A percentile compares a stretch with the other conserved stretches of the same genome.
These are phyloP conservation scores for Candida broadrunensis DNA, from an alignment of 805 yeast genomes.

Conservation along the genomic window DNA sequence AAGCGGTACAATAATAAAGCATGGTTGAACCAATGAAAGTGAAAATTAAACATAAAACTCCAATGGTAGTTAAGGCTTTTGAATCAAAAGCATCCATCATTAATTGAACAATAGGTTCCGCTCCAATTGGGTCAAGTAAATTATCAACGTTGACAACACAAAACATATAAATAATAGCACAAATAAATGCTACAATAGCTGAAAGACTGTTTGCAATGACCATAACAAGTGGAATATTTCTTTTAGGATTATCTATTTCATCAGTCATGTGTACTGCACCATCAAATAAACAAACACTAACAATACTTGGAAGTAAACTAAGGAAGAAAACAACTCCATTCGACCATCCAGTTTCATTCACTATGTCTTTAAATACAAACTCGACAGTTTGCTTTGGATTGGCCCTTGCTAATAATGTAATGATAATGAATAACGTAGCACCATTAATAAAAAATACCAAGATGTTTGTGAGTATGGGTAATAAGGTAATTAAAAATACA, in stretches of 20 bases:
- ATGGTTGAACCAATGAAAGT: constrained; percentile 15
- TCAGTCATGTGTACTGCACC: constrained; percentile 33
- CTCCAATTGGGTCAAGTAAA: constrained; percentile 17
- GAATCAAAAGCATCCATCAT: constrained; percentile 21
- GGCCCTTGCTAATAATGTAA: constrained; percentile 16
- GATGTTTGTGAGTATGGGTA: constrained; percentile 13
- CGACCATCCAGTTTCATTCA: constrained; percentile 27
- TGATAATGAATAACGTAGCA: constrained; percentile 19
- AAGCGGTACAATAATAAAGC: constrained; percentile 23
- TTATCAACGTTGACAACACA: constrained; percentile 14
- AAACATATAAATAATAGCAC: constrained; percentile 27
- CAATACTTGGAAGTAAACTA: constrained; percentile 23
- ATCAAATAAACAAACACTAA: constrained; percentile 29
- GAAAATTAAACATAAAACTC: constrained; percentile 12
- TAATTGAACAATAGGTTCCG: constrained; percentile 20
- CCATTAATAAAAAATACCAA: constrained; percentile 17
- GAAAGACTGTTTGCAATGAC: constrained; percentile 22
- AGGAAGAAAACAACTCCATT: constrained; percentile 22
- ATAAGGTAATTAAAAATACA: constrained; percentile 10
- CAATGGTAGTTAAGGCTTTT: constrained; percentile 23
- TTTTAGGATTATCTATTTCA: constrained; percentile 26
- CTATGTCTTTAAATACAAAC: constrained; percentile 19
- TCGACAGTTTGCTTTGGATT: constrained; percentile 14
- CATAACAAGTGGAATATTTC: constrained; percentile 31
- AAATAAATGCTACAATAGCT: constrained; percentile 25